Percentiles rank a stretch among this genome's conserved stretches.
phyloP scores from a whole-genome alignment of 2,329 filamentous ascomycete species.

The Ophiostoma perfectum region DNA sequence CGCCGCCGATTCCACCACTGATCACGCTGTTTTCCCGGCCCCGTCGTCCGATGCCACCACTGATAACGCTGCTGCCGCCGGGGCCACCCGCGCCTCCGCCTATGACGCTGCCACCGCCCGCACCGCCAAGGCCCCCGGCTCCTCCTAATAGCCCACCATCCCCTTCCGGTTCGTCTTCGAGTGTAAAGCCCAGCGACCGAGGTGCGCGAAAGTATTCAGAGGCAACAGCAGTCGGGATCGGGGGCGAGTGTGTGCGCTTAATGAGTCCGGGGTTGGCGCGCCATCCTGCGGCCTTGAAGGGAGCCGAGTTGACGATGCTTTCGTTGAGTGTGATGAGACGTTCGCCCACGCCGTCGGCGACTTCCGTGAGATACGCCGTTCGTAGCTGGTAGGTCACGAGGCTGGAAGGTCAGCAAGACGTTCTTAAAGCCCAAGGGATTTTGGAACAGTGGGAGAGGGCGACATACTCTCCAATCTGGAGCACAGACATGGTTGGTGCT shows the following conservation, averaged over 20 bases:
- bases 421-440: background rate
- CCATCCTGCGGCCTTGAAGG: constrained; percentile 81
- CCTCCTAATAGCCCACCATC: constrained; percentile 63
- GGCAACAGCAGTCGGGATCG: constrained; percentile 75
- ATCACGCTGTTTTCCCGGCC: constrained; percentile 10
- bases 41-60: background rate
- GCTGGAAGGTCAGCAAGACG: constrained; percentile 40
- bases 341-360: constrained; percentile 79
- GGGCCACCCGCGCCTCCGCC: constrained; percentile 9
- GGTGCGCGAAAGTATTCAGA: constrained; percentile 78
- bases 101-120: constrained; percentile 16
- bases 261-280: constrained; percentile 65
- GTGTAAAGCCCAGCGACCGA: constrained; percentile 55
- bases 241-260: constrained; percentile 79
- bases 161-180: constrained; percentile 67
- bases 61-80: constrained; percentile 45
- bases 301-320: constrained; percentile 69
- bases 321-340: constrained; percentile 77
- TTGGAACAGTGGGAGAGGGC: background rate
- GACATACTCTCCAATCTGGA: constrained; percentile 42
- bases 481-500: constrained; percentile 37
- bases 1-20: background rate
- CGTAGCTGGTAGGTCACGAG: constrained; percentile 79
- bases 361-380: constrained; percentile 70
- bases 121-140: constrained; percentile 8